These are phyloP conservation scores for Lachnellula suecica DNA, from an alignment of 2,329 filamentous ascomycete species.

Conservation along the genomic window DNA sequence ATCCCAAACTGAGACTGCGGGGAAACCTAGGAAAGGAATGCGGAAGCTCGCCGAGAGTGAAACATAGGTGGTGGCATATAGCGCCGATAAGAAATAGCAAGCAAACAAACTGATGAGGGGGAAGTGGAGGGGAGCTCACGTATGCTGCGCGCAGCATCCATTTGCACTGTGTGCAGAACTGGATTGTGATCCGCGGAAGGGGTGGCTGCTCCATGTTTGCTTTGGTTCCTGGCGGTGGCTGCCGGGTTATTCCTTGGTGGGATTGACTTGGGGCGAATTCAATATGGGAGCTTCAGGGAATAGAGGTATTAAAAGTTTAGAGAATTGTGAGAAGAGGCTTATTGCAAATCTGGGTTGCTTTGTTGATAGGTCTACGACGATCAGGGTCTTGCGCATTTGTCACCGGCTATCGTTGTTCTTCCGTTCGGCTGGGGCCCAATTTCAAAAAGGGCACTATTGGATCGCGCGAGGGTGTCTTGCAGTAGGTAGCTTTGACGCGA, in stretches of 20 bases:
- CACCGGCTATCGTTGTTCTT: neutral
- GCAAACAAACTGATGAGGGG: neutral
- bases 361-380: neutral
- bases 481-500: neutral
- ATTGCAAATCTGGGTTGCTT: neutral
- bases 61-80: constrained; percentile 2
- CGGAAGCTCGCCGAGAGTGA: neutral
- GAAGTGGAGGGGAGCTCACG: constrained; percentile 50
- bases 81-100: neutral
- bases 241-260: neutral
- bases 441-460: neutral
- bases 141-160: constrained; percentile 86
- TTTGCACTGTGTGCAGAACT: constrained; percentile 91
- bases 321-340: too few species aligned
- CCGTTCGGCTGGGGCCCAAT: neutral
- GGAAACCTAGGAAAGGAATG: constrained; percentile 1
- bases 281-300: constrained; percentile 20
- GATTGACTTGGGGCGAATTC: constrained; percentile 1
- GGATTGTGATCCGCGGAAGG: constrained; percentile 78
- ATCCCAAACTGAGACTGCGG: constrained; percentile 1
- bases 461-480: neutral
- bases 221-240: neutral
- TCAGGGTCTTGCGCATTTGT: neutral
- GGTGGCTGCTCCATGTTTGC: constrained; percentile 23
- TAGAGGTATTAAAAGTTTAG: too few species aligned